Evolutionary conservation across 345 rosid species (phyloP), one percentile per base, ranked within the genome.

Genomic region (Eucalyptus tenuipes): DNA sequence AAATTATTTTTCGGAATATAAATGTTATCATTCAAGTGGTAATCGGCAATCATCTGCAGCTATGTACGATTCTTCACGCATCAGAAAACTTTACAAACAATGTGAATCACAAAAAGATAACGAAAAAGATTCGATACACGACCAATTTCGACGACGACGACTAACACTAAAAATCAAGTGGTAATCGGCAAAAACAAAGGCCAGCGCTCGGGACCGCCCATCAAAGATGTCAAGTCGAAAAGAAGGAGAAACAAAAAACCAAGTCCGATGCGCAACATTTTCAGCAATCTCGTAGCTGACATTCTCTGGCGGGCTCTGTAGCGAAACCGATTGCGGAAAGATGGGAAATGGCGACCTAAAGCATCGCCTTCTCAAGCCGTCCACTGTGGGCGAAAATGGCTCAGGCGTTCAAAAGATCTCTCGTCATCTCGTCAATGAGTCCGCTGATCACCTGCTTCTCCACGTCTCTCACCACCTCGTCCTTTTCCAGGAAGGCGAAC

Each of bases 391-490:
- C 10, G 66, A 52, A 52, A 85, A 50, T 42, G 64, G 61, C 15
- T 47, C 57, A 49, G 55, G 87, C 22, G 25, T 44, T 49, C 18
- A 66, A 68, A 89, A 97, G 95, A 68, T 96, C 98, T 89, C 89
- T 90, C 75, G 95, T 89, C 57, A 96, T 88, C 91, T 95, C 99
- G 12, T 95, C 97, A 31, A 97, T 88, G 25, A 98, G 95, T 87
- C 92, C 95, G 86, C 85, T 94, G 85, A 96, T 94, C 89, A 98
- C 86, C 86, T 89, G 91, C 93, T 92, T 93, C 94, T 97, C 99
- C 87, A 95, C 94, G 81, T 95, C 98, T 88, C 94, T 94, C 55
- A 92, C 87, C 88, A 95, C 95, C 66, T 97, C 98, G 50, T 96
- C 97, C 89, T 93, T 95, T 89, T 95, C 98, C 37, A 92, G 87